phyloP scores from a whole-genome alignment of 2,329 filamentous ascomycete species.

The Penicillium oxalicum region DNA sequence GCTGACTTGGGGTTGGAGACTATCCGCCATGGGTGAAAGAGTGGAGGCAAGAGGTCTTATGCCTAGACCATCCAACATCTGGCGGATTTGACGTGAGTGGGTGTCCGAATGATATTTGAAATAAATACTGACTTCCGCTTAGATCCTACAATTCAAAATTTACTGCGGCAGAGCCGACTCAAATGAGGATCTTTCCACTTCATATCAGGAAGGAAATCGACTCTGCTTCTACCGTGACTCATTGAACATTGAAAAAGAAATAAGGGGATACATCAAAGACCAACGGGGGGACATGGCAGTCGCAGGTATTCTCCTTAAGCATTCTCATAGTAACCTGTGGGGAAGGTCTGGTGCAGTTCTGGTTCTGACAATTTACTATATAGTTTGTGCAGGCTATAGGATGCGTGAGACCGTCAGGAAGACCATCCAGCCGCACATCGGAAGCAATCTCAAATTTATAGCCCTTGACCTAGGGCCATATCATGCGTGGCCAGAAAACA shows the following conservation, averaged over 20 bases:
- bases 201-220: neutral
- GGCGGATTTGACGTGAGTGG: neutral
- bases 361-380: no score
- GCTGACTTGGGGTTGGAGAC: neutral
- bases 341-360: no score
- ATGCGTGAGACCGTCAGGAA: no score
- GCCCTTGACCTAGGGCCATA: no score
- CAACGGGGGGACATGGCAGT: neutral
- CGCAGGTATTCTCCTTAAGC: neutral
- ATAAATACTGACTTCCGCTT: no score
- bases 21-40: neutral
- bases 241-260: constrained; percentile 1
- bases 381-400: no score
- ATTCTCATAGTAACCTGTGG: no score
- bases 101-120: neutral
- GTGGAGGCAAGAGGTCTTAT: neutral
- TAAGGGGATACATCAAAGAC: neutral
- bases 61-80: no score
- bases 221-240: neutral
- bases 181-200: neutral
- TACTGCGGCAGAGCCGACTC: neutral
- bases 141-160: neutral
- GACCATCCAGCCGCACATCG: no score
- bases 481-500: neutral
- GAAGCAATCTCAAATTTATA: no score